phyloP scores from a whole-genome alignment of 352 stramenopile species.

The Phytophthora europaea region DNA sequence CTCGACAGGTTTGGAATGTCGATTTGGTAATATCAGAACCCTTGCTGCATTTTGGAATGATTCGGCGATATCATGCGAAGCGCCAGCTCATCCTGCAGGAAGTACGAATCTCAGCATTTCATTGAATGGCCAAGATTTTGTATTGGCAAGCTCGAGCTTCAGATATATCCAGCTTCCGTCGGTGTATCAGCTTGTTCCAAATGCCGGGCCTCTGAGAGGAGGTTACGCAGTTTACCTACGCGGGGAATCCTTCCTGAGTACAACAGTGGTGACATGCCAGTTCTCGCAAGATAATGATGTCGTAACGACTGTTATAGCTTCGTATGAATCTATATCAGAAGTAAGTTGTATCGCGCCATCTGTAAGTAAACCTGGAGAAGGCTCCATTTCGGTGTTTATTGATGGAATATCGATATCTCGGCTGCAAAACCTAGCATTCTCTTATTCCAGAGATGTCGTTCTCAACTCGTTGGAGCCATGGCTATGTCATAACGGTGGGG shows the following conservation, averaged over 20 bases:
- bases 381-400: slow-evolving; percentile 39
- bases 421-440: slow-evolving; percentile 38
- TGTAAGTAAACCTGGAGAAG: slow-evolving; percentile 15
- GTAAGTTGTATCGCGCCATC: slow-evolving; percentile 39
- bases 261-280: slow-evolving; percentile 36
- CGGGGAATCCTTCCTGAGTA: slow-evolving; percentile 40
- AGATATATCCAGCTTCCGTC: slow-evolving; percentile 57
- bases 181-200: slow-evolving; percentile 55
- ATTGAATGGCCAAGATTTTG: slow-evolving; percentile 79
- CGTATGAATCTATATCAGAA: slow-evolving; percentile 30
- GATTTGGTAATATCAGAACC: slow-evolving; percentile 54
- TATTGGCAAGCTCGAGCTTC: slow-evolving; percentile 41
- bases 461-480: slow-evolving; percentile 58
- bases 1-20: slow-evolving; percentile 54
- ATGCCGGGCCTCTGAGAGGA: slow-evolving; percentile 39
- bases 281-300: slow-evolving; percentile 32
- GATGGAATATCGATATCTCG: slow-evolving; percentile 33
- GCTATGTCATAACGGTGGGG: slow-evolving; percentile 57
- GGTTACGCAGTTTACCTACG: slow-evolving; percentile 47
- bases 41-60: slow-evolving; percentile 71
- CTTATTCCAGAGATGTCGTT: slow-evolving; percentile 41
- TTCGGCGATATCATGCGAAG: slow-evolving; percentile 63
- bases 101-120: slow-evolving; percentile 56
- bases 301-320: not conserved
- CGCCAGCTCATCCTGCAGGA: slow-evolving; percentile 49